A percentile compares a stretch with the other conserved stretches of the same genome.
These are phyloP conservation scores for Mycena venus DNA, from an alignment of 768 basidiomycete genomes.

Conservation along the genomic window DNA sequence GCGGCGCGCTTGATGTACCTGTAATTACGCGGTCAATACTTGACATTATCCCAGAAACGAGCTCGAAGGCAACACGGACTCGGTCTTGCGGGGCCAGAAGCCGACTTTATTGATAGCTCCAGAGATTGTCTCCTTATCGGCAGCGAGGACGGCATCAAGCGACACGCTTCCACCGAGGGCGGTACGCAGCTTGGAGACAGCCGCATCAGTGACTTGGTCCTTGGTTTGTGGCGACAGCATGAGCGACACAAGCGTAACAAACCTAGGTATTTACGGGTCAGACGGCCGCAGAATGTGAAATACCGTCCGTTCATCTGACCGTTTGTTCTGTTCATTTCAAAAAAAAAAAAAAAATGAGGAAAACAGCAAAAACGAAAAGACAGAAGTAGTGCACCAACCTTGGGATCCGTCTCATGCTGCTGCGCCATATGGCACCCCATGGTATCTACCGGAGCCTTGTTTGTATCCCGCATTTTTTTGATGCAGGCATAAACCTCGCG, in stretches of 20 bases:
- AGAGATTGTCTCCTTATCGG: constrained; percentile 73
- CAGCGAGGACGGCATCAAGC: constrained; percentile 75
- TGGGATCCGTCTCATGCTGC: constrained; percentile 71
- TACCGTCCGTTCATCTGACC: constrained; percentile 42
- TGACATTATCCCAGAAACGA: neutral
- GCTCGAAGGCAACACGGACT: constrained; percentile 59
- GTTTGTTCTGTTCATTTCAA: constrained; percentile 69
- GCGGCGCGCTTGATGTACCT: constrained; percentile 87
- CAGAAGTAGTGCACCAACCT: constrained; percentile 64
- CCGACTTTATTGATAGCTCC: constrained; percentile 91
- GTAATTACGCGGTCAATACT: constrained; percentile 5
- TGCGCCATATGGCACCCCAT: constrained; percentile 90
- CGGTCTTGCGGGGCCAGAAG: constrained; percentile 91
- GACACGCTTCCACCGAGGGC: constrained; percentile 86
- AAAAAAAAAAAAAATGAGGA: too few species aligned
- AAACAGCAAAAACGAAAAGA: neutral
- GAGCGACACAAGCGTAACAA: constrained; percentile 89
- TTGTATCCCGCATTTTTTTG: constrained; percentile 78
- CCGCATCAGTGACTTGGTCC: constrained; percentile 88
- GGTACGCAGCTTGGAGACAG: constrained; percentile 78
- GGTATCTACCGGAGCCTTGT: constrained; percentile 90
- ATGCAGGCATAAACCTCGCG: constrained; percentile 78
- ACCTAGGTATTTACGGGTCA: constrained; percentile 37
- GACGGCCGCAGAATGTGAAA: neutral
- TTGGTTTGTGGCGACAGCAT: constrained; percentile 98